Conservation (phyloP, 352 stramenopile species). For the Phytophthora boehmeriae region DNA sequence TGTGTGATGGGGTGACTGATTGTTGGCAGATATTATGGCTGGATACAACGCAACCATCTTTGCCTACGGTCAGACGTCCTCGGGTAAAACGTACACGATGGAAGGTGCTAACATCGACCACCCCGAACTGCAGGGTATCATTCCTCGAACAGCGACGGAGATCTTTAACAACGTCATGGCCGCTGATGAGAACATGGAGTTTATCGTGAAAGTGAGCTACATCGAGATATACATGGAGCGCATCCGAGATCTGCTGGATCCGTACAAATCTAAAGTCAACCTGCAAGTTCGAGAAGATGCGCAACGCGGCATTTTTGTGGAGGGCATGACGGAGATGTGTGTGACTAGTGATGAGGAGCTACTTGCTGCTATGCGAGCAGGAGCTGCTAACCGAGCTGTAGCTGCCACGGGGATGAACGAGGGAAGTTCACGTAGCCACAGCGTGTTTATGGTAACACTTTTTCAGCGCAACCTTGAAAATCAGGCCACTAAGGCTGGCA, state of each 20-base stretch:
- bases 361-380: conserved; percentile 82
- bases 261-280: conserved; percentile 92
- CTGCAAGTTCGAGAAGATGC: conserved; percentile 90
- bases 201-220: conserved; percentile 93
- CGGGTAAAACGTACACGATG: conserved; percentile 56
- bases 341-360: conserved; percentile 92
- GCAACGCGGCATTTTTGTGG: conserved; percentile 92
- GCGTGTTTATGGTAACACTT: conserved; percentile 93
- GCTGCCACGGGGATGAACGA: conserved; percentile 95
- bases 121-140: conserved; percentile 84
- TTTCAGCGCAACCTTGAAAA: conserved; percentile 88
- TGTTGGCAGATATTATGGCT: conserved; percentile 80
- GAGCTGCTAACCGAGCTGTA: conserved; percentile 83
- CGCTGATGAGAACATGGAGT: conserved; percentile 92
- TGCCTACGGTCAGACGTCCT: conserved; percentile 92
- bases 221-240: conserved; percentile 98
- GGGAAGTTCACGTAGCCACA: conserved; percentile 90
- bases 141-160: conserved; percentile 86
- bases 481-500: conserved; percentile 88
- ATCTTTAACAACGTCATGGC: conserved; percentile 89
- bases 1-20: too few relatives aligned
- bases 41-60: conserved; percentile 96
- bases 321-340: conserved; percentile 93
- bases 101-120: conserved; percentile 80
- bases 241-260: conserved; percentile 93